Conservation (phyloP, 192 early-diverging fungal species). For the Hyaloraphidium curvatum region DNA sequence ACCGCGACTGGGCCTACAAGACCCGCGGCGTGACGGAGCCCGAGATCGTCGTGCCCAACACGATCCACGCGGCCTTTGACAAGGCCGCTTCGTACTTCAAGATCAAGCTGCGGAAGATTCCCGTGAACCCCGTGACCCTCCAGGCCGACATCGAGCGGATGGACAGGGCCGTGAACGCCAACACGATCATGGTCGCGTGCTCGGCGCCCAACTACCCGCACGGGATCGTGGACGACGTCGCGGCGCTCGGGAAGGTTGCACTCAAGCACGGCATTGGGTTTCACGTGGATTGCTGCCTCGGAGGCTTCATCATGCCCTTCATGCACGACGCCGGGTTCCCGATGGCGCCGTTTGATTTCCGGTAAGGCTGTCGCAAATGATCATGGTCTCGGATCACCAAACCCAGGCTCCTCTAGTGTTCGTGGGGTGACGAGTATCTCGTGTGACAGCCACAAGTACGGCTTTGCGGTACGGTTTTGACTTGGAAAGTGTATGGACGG, state of each 20-base stretch:
- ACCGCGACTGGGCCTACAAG: neutral
- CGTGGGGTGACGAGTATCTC: slow-evolving; percentile 88
- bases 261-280: slow-evolving; percentile 62
- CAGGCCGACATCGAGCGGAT: slow-evolving; percentile 60
- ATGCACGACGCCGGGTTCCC: slow-evolving; percentile 89
- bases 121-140: slow-evolving; percentile 55
- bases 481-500: too few relatives aligned
- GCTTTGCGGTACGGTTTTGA: too few relatives aligned
- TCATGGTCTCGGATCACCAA: too few relatives aligned
- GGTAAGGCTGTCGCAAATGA: too few relatives aligned
- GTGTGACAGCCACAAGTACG: slow-evolving; percentile 79
- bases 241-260: slow-evolving; percentile 53
- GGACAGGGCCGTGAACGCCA: slow-evolving; percentile 59
- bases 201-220: slow-evolving; percentile 87
- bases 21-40: neutral
- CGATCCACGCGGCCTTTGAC: slow-evolving; percentile 87
- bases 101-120: slow-evolving; percentile 68
- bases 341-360: slow-evolving; percentile 64
- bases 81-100: slow-evolving; percentile 77
- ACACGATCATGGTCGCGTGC: slow-evolving; percentile 70
- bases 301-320: slow-evolving; percentile 86
- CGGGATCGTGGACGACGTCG: slow-evolving; percentile 81
- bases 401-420: too few relatives aligned
- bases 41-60: slow-evolving; percentile 55
- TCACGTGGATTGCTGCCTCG: slow-evolving; percentile 92